Base-by-base conservation (phyloP, 495 filamentous ascomycete genomes). In the Penicillium chermesinum region DNA sequence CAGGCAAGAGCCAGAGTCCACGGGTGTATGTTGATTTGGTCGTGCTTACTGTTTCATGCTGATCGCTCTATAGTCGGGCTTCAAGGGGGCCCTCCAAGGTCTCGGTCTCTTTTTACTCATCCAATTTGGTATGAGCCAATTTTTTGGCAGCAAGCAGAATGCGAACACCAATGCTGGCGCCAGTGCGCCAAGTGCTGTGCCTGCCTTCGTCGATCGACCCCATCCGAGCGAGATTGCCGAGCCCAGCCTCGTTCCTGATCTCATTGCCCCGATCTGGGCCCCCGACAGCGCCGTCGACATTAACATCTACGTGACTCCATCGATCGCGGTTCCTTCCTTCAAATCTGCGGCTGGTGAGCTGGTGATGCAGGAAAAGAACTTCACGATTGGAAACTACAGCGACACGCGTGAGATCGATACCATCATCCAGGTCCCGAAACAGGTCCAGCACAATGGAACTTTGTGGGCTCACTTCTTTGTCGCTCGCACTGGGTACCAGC, bases 391-490 rank as follows among this genome's bases (percentile, higher is more conserved):
- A 7, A 83, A 93, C 61, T 91, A 77, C 57, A 82, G 78, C 35
- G 93, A 98, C 51, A 84, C 74, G 49, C 80, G 94, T 18, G 78
- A 83, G 44, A 79, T 88, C 34, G 82, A 89, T 39, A 87, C 86
- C n/a, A 79, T 72, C 33, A 87, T 97, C 59, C 64, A 75, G 21
- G 79, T 97, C 7, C 91, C 93, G 2, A 76, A 77, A 51, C 69
- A 80, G 20, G 91, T 94, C 2, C 89, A 96, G 66, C 79, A 89
- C 46, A 97, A 97, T 62, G 91, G 88, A 27, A 96, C 93, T 1
- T 74, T 97, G 10, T 98, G 87, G 81, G 90, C 85, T 6, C 93
- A 98, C 64, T 91, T 96, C 58, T 95, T 88, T 56, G 72, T 98
- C 50, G 87, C 79, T 8, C 76, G 91, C 37, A 74, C 83, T 5